Conservation (phyloP, 148 eudicot genomes). For the Dianthus caryophyllus region DNA sequence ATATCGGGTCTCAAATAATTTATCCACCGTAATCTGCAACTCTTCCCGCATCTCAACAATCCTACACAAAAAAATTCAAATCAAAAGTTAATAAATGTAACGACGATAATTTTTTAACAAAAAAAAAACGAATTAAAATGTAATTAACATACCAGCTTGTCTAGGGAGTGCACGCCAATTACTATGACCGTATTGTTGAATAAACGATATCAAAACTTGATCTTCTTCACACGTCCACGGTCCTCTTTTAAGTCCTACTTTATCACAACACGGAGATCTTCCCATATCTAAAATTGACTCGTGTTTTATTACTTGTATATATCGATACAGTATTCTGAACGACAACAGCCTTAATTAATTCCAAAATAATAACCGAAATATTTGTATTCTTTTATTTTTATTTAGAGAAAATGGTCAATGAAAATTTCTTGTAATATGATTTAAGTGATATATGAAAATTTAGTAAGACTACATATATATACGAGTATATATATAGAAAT, state of each 20-base stretch:
- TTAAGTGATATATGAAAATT: not conserved
- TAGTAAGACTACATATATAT: too few species aligned
- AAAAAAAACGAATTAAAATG: not conserved
- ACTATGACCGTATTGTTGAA: conserved; percentile 50
- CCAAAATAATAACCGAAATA: not conserved
- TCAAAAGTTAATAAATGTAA: not conserved
- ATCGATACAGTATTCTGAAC: not conserved
- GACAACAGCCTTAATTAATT: not conserved
- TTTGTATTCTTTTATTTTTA: too few species aligned
- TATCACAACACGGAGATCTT: conserved; percentile 72
- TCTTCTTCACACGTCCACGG: conserved; percentile 71
- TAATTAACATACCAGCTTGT: conserved; percentile 47
- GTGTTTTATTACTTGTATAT: not conserved
- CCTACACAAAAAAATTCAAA: conserved; percentile 27
- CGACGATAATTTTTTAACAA: not conserved
- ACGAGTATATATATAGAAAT: conserved; percentile 18
- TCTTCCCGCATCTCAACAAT: conserved; percentile 69
- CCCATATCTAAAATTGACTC: conserved; percentile 48
- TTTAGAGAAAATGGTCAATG: not conserved
- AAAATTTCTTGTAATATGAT: conserved; percentile 3
- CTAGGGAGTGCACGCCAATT: conserved; percentile 71
- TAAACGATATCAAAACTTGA: conserved; percentile 38
- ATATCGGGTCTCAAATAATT: conserved; percentile 69
- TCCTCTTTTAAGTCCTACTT: conserved; percentile 58
- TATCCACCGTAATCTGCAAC: conserved; percentile 75